Percentiles rank a stretch among this genome's conserved stretches.
Conservation (phyloP, 2,329 filamentous ascomycete genomes). For the Aspergillus phoenicis region DNA sequence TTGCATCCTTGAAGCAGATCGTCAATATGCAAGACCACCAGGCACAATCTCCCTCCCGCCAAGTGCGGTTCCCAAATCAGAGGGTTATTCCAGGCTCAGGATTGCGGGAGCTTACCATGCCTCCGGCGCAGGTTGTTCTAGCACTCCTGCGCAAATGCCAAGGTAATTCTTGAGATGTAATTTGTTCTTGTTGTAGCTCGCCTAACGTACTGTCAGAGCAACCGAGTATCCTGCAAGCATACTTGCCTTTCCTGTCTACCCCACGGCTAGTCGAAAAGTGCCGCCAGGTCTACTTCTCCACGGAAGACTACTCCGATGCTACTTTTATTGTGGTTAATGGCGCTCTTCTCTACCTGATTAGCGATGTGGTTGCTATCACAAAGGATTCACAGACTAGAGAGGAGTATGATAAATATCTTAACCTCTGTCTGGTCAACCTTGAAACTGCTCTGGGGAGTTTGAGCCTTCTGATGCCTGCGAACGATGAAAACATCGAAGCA, state of each 20-base stretch:
- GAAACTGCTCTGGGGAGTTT: conserved; percentile 52
- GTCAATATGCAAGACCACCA: conserved; percentile 41
- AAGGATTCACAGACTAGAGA: conserved; percentile 24
- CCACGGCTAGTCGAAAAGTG: conserved; percentile 43
- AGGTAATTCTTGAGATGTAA: conserved; percentile 26
- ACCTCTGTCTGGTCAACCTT: conserved; percentile 48
- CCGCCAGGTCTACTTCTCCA: conserved; percentile 47
- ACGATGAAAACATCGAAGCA: conserved; percentile 59
- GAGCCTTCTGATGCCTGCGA: conserved; percentile 60
- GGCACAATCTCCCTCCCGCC: conserved; percentile 24
- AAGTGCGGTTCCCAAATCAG: conserved; percentile 32
- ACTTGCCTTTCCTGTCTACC: conserved; percentile 38
- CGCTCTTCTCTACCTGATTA: conserved; percentile 42
- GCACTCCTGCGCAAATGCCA: conserved; percentile 36
- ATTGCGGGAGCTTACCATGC: conserved; percentile 40
- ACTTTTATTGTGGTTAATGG: conserved; percentile 45
- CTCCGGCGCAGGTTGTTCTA: conserved; percentile 39
- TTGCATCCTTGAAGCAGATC: conserved; percentile 43
- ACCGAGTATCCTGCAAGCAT: conserved; percentile 27
- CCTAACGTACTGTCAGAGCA: not conserved
- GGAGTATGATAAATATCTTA: conserved; percentile 34
- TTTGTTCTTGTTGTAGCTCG: not conserved
- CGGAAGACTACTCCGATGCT: conserved; percentile 44
- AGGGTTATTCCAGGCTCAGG: conserved; percentile 28
- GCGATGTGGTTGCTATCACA: conserved; percentile 30